Base-by-base conservation (phyloP, 2,329 filamentous ascomycete genomes). In the Fusarium verticillioides region DNA sequence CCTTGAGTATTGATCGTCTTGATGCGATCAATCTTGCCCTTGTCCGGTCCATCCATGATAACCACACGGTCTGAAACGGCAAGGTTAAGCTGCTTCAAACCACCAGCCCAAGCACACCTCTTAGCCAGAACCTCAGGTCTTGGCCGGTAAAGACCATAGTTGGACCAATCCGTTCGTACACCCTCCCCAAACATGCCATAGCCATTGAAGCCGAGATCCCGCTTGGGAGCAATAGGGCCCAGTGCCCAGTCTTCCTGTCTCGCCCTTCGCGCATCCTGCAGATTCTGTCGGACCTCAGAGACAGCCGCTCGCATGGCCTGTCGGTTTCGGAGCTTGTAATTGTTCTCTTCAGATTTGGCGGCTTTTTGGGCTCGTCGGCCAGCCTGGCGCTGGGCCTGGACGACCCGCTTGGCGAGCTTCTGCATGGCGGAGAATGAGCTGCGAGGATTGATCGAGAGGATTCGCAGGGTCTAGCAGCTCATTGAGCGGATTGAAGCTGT, bases 21-120 rank as follows among this genome's bases (percentile, higher is more conserved):
- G 49, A 98, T 89, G n/a, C 85, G 84, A 57, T 94, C 93, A 82
- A 99, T 96, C 84, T 92, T 94, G 78, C 95, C 95, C 84, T 91
- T 93, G 78, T 96, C 93, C 40, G 87, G 88, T 13, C 96, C 95
- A 69, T 92, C 90, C 60, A 94, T 84, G 66, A 98, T 84, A 60
- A 96, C 93, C 37, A 98, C 95, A 67, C 96, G 89, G 82, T 98
- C 96, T 11, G 91, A 91, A 8, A 83, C 79, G 30, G 87, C 88
- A 66, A 95, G 84, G 74, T 90, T 92, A 69, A 93, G 85, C 81
- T 87, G 87, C 74, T 85, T 84, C 37, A 82, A 74, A 40, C 86
- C 86, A 49, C 89, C 87, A n/a, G 87, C 87, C 89, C 89, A 91
- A 36, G 82, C 85, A 70, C 84, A 85, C 44, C 87, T 82, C 73